phyloP scores from a whole-genome alignment of 306 rosid species.

The Canavalia ensiformis region DNA sequence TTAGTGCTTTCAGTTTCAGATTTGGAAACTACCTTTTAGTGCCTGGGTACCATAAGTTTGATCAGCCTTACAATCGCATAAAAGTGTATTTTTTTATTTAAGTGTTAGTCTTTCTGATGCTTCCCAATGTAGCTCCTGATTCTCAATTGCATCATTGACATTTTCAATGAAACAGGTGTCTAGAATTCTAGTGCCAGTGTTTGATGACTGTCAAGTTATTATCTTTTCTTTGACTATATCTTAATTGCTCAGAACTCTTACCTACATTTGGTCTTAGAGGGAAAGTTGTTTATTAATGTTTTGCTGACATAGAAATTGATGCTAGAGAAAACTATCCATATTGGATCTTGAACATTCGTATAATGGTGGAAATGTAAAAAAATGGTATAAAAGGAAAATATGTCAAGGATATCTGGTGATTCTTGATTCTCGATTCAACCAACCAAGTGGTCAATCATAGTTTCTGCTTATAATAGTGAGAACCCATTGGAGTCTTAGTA shows the following conservation, averaged over 20 bases:
- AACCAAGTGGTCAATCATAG: neutral
- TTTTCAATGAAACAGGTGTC: slow-evolving; percentile 23
- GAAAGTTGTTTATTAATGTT: slow-evolving; percentile 24
- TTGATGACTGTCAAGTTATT: slow-evolving; percentile 25
- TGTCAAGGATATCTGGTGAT: slow-evolving; percentile 17
- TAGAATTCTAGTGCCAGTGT: neutral
- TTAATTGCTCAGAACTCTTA: neutral
- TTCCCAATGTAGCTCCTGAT: slow-evolving; percentile 31
- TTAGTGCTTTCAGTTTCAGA: slow-evolving; percentile 18
- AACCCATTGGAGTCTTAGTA: neutral
- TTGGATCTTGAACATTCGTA: slow-evolving; percentile 36
- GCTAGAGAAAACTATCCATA: neutral
- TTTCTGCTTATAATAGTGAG: slow-evolving; percentile 19
- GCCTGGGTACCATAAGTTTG: neutral
- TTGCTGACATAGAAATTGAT: slow-evolving; percentile 14
- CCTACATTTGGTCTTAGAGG: neutral
- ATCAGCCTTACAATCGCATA: slow-evolving; percentile 18
- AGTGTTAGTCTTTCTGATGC: slow-evolving; percentile 8
- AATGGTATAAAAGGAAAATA: neutral
- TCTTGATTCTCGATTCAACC: slow-evolving; percentile 4
- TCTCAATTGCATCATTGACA: slow-evolving; percentile 28
- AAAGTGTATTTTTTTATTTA: slow-evolving; percentile 9
- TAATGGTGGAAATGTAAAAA: slow-evolving; percentile 9
- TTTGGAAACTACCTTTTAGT: slow-evolving; percentile 26
- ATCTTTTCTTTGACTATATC: slow-evolving; percentile 44